These are phyloP conservation scores for Globisporangium camurandrum DNA, from an alignment of 352 stramenopile species.

Conservation along the genomic window DNA sequence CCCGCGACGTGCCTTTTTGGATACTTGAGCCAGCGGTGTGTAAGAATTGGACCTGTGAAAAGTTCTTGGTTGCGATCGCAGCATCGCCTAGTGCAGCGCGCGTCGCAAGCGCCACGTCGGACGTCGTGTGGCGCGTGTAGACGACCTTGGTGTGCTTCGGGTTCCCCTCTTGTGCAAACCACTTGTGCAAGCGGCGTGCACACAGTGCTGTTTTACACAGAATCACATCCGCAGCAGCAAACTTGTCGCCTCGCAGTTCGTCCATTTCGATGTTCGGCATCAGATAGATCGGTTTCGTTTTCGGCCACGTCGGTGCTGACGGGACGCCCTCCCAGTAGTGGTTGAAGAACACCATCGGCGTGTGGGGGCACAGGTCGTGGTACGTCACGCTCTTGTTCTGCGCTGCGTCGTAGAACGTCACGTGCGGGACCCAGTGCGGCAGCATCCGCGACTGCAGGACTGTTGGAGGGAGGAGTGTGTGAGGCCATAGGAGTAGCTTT, in stretches of 20 bases:
- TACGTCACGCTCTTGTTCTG: conserved; percentile 25
- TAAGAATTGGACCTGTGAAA: conserved; percentile 26
- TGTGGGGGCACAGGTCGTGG: conserved; percentile 47
- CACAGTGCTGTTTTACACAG: conserved; percentile 34
- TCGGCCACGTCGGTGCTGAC: conserved; percentile 20
- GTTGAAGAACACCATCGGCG: conserved; percentile 48
- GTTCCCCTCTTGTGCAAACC: conserved; percentile 47
- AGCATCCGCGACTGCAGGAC: conserved; percentile 36
- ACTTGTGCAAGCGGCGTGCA: conserved; percentile 16
- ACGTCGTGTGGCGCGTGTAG: conserved; percentile 53
- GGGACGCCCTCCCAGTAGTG: conserved; percentile 40
- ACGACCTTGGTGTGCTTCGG: conserved; percentile 27
- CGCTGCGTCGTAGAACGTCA: conserved; percentile 22
- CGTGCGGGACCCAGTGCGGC: conserved; percentile 34
- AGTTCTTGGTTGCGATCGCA: conserved; percentile 25
- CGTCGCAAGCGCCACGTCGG: conserved; percentile 25
- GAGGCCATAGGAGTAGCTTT: no score
- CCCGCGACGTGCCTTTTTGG: conserved; percentile 36
- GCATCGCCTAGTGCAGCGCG: conserved; percentile 14
- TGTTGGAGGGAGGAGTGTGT: conserved; percentile 3
- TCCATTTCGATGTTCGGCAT: conserved; percentile 57
- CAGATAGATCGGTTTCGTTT: conserved; percentile 31
- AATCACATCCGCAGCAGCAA: conserved; percentile 34
- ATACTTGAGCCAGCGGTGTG: conserved; percentile 28
- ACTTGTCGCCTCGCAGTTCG: conserved; percentile 34